A percentile compares a stretch with the other conserved stretches of the same genome.
phyloP scores from a whole-genome alignment of 2,329 filamentous ascomycete species.

The Cladophialophora chaetospira region DNA sequence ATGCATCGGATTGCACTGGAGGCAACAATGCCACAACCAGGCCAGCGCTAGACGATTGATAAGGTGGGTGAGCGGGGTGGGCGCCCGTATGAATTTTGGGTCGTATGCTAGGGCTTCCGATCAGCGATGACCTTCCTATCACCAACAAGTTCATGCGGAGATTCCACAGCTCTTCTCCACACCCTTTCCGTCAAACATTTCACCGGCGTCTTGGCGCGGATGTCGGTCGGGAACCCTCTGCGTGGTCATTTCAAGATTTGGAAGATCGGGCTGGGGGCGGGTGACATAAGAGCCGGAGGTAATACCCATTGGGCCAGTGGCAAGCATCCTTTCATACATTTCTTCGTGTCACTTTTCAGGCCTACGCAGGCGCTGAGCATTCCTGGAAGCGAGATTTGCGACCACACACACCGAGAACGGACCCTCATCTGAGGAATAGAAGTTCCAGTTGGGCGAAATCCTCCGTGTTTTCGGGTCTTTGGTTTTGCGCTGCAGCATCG shows the following conservation, averaged over 20 bases:
- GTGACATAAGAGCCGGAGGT: not conserved
- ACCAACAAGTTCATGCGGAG: not conserved
- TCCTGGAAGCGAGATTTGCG: not conserved
- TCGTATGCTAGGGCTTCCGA: not conserved
- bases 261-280: not conserved
- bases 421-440: no score
- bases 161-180: not conserved
- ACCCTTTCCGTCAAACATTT: not conserved
- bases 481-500: no score
- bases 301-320: not conserved
- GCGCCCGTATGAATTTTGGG: no score
- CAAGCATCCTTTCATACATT: not conserved
- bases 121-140: not conserved
- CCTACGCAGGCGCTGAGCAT: not conserved
- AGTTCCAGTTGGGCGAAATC: no score
- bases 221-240: not conserved
- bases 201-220: not conserved
- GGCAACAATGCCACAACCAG: no score
- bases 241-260: constrained; percentile 12
- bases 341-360: constrained; percentile 12
- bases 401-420: not conserved
- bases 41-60: no score
- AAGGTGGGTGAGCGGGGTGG: no score
- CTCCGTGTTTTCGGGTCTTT: no score
- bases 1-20: no score